Percentiles rank a stretch among this genome's conserved stretches.
phyloP scores from a whole-genome alignment of 176 grass and related monocot genomes.

The Ampelocalamus luodianensis region DNA sequence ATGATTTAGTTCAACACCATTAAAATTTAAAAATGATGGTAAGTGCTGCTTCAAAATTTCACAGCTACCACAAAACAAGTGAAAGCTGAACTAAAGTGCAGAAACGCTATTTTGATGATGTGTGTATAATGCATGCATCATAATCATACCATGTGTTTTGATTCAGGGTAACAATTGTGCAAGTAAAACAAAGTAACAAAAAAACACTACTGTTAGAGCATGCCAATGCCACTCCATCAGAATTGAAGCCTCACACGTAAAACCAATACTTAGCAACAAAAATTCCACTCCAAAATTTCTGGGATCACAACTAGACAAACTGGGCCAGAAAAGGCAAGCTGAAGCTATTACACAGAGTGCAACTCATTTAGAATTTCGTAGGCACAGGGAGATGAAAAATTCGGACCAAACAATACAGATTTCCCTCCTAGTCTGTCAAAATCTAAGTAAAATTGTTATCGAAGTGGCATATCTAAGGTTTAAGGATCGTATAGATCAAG shows the following conservation, averaged over 20 bases:
- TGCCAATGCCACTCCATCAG: background rate
- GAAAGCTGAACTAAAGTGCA: conserved; percentile 1
- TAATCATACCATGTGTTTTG: background rate
- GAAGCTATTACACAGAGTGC: background rate
- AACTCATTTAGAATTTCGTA: background rate
- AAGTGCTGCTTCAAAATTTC: background rate
- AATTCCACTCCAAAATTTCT: background rate
- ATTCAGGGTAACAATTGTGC: background rate
- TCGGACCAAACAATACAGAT: background rate
- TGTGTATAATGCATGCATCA: background rate
- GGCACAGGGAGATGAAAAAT: background rate
- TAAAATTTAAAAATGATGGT: conserved; percentile 9
- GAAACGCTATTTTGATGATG: background rate
- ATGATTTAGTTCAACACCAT: background rate
- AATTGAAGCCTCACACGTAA: background rate
- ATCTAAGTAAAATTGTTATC: background rate
- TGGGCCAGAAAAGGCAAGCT: background rate
- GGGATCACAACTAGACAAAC: background rate
- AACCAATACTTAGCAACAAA: background rate
- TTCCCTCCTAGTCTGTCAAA: background rate
- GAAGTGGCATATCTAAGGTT: background rate
- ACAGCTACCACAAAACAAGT: conserved; percentile 1
- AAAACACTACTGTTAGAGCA: background rate
- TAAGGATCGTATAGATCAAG: background rate
- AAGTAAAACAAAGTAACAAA: background rate